Base-by-base conservation (phyloP, 345 rosid genomes). In the Psidium friedrichsthalianum region DNA sequence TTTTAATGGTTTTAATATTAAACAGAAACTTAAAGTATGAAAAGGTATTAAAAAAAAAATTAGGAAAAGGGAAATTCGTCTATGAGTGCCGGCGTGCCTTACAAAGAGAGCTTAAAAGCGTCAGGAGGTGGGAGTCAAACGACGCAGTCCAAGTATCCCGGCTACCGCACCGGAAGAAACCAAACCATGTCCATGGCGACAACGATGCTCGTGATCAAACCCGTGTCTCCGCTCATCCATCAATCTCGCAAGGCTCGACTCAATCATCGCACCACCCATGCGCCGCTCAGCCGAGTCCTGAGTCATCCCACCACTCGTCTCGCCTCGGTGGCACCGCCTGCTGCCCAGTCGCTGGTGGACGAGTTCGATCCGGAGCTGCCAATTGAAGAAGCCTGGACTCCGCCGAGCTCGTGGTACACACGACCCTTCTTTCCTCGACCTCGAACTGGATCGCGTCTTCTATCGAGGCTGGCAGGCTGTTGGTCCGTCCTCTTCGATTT, bases 321-420 rank as follows among this genome's bases (percentile, higher is more conserved):
- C 36, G 16, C 69, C 83, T 51, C 82, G 22, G 69, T 22, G 51
- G 74, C 81, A 56, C 44, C 88, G 18, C 10, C 86, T 29, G 44
- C 88, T 47, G 47, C 85, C 0, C 29, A 29, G 27, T 74, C 85
- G 74, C 8, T 92, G 56, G 90, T 92, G 51, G 61, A 78, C 82
- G 89, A 93, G 69, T 96, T 96, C 69, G 89, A 95, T 76, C 98
- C 97, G 51, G 84, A 84, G 78, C 87, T 94, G 51, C 95, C 97
- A 5, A 87, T 96, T 36, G 94, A 95, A 88, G 92, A 91, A 87
- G 98, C 98, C 56, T 11, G 82, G 3, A 95, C 98, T 8, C 98
- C 98, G 1, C 98, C 98, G 15, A 93, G 93, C 88, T 94, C 95
- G 15, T 95, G 99, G 99, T 96, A 94, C 87, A 94, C 93, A n/a